Conservation (phyloP, 1,284 basidiomycete genomes). For the Malassezia yamatoensis region DNA sequence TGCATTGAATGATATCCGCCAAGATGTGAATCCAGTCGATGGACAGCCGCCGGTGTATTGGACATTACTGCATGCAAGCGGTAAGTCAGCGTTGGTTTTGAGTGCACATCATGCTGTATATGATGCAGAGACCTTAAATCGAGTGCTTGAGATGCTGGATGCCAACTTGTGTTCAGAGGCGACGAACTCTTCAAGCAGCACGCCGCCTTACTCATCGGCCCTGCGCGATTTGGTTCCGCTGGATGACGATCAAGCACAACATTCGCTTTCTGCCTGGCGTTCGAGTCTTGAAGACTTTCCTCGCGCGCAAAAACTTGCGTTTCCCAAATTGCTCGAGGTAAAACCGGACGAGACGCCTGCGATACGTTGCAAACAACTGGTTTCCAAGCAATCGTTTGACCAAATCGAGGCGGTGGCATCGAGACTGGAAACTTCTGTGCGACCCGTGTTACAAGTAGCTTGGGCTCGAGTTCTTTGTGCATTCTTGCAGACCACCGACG, state of each 20-base stretch:
- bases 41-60: constrained; percentile 10
- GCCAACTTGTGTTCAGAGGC: not conserved
- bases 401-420: constrained; percentile 25
- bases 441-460: constrained; percentile 45
- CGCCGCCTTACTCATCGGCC: constrained; percentile 22
- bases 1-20: not conserved
- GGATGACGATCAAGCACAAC: constrained; percentile 12
- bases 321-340: constrained; percentile 21
- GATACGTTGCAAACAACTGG: not conserved
- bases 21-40: not conserved
- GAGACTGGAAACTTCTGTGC: constrained; percentile 32
- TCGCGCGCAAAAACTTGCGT: constrained; percentile 14
- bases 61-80: constrained; percentile 15
- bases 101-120: constrained; percentile 37
- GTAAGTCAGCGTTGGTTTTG: constrained; percentile 15
- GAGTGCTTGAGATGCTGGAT: constrained; percentile 26
- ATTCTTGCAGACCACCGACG: constrained; percentile 32
- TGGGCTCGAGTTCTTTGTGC: constrained; percentile 43
- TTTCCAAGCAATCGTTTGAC: constrained; percentile 14
- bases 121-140: constrained; percentile 30
- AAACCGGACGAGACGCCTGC: not conserved
- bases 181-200: not conserved
- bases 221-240: constrained; percentile 28
- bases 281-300: constrained; percentile 20
- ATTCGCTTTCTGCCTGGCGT: constrained; percentile 19